Evolutionary conservation across 2,329 filamentous ascomycete genomes (phyloP), one percentile per base, ranked within the genome.

Genomic region (Colletotrichum salicis): DNA sequence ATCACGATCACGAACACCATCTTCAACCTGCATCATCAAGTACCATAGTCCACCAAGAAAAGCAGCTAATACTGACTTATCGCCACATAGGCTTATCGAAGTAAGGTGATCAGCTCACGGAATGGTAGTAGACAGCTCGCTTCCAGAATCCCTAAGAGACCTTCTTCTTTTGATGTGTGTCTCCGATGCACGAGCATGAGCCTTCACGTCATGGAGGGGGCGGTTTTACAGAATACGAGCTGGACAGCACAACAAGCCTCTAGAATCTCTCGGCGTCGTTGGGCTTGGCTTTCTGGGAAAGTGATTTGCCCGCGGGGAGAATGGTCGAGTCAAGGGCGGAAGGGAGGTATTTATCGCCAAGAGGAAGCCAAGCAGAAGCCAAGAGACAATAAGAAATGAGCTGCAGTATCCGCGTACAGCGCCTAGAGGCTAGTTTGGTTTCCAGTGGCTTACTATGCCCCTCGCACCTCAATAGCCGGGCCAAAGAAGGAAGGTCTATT

Each of bases 271-370:
- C 41, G 31, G 37, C 52, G 10, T 24, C 7, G 22, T 58, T 71
- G 31, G 58, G 64, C 68, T 67, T 71, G 51, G 64, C 58, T 37
- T 31, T 4, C 57, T 57, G 27, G 64, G 52, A 31, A 33, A 33
- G 4, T 19, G 10, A 5, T 15, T 7, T 41, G 31, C 5, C 22
- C 41, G 37, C 57, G 52, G 64, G 68, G 37, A 58, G 35, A 33
- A 19, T 12, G 24, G 12, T 24, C 12, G 8, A 55, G 19, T 27
- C 22, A 22, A 13, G 48, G 15, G 48, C 37, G 33, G 31, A 15
- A n/a, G 31, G 62, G 45, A 29, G 60, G 61, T 33, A 64, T 69
- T 66, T 41, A 67, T 67, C 37, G 68, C 68, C 68, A 67, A 71
- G 68, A 12, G 31, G 3, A 13, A 19, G 63, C 68, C 68, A 67